phyloP scores from a whole-genome alignment of 176 grass and related monocot species.

The Elaeis guineensis region DNA sequence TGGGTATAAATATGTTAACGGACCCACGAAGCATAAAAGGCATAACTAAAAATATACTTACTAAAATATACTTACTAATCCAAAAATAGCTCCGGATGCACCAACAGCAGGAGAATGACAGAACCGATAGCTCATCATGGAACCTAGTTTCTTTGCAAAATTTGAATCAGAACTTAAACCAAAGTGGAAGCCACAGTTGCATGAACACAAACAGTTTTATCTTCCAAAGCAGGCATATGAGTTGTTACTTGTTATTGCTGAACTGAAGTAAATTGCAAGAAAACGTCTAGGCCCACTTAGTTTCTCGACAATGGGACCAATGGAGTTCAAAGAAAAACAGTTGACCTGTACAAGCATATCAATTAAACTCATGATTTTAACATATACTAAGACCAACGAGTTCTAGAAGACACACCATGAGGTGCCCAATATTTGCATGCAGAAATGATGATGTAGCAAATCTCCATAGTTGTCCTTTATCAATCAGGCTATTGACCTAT shows the following conservation, averaged over 20 bases:
- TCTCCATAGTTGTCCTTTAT: slow-evolving; percentile 80
- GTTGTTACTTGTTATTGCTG: slow-evolving; percentile 55
- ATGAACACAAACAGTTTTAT: not conserved
- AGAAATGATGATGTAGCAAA: slow-evolving; percentile 77
- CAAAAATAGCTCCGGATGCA: slow-evolving; percentile 85
- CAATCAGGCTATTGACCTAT: slow-evolving; percentile 87
- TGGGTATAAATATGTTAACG: not conserved
- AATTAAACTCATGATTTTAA: no score
- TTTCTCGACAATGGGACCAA: slow-evolving; percentile 66
- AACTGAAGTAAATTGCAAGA: slow-evolving; percentile 76
- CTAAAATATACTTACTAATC: slow-evolving; percentile 68
- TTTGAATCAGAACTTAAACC: slow-evolving; percentile 17
- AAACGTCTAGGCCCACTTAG: slow-evolving; percentile 63
- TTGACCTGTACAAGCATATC: slow-evolving; percentile 47
- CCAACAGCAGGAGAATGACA: slow-evolving; percentile 57
- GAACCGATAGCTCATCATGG: slow-evolving; percentile 68
- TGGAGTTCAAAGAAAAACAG: slow-evolving; percentile 92
- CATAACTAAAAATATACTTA: slow-evolving; percentile 14
- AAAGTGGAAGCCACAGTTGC: not conserved
- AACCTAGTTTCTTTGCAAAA: slow-evolving; percentile 51
- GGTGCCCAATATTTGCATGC: slow-evolving; percentile 73
- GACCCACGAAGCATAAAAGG: not conserved
- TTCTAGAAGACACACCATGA: slow-evolving; percentile 42
- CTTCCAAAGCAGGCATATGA: slow-evolving; percentile 3
- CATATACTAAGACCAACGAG: not conserved